These are phyloP conservation scores for Carex scoparia DNA, from an alignment of 176 grass and related monocot species.

Conservation along the genomic window DNA sequence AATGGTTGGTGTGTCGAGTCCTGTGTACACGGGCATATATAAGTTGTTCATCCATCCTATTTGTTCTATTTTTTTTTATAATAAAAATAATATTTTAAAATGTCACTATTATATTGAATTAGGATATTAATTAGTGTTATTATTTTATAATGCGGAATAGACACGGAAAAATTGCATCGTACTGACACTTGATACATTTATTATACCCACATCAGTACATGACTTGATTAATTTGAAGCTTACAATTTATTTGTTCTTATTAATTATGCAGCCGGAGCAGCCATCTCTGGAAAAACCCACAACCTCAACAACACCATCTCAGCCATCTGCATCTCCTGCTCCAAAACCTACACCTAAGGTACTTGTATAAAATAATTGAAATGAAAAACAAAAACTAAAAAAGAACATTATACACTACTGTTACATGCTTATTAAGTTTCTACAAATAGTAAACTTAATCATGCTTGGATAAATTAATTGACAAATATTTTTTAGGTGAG, in stretches of 20 bases:
- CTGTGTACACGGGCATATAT: background rate
- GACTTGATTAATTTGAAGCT: background rate
- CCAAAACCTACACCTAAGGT: constrained; percentile 29
- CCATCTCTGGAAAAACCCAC: background rate
- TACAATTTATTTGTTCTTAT: background rate
- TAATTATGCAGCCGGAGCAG: constrained; percentile 7
- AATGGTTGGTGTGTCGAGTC: background rate
- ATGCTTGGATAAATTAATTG: background rate
- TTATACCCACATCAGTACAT: no score
- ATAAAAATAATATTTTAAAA: no score
- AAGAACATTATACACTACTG: background rate
- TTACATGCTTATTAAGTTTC: background rate
- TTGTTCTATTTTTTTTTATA: background rate
- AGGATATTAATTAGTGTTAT: background rate
- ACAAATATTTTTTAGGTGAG: constrained; percentile 6
- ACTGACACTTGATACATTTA: background rate
- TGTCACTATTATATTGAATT: no score
- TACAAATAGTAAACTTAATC: background rate
- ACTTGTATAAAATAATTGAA: background rate
- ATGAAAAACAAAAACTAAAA: background rate
- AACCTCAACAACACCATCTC: background rate
- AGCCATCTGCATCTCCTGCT: background rate
- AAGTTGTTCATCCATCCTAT: no score
- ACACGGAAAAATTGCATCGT: background rate
- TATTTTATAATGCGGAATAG: no score